Conservation (phyloP, 768 basidiomycete species). For the Tricholomella constricta region DNA sequence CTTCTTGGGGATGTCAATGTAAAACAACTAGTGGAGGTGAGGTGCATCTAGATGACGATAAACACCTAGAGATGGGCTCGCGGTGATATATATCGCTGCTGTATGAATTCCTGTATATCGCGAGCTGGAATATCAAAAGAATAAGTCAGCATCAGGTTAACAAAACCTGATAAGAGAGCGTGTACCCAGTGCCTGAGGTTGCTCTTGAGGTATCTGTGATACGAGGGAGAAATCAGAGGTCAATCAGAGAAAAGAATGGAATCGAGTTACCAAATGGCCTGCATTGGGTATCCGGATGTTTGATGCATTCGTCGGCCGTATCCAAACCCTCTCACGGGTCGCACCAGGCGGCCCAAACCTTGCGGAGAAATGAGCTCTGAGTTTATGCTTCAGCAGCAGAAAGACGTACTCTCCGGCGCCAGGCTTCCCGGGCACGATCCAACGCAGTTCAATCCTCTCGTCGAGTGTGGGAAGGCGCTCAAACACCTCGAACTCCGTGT, state of each 20-base stretch:
- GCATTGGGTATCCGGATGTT: constrained; percentile 40
- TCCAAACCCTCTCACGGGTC: constrained; percentile 43
- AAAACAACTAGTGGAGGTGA: no score
- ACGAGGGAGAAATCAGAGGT: neutral
- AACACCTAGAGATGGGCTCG: constrained; percentile 6
- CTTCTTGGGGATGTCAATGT: no score
- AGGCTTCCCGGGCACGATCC: constrained; percentile 53
- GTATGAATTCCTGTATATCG: constrained; percentile 14
- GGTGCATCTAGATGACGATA: neutral
- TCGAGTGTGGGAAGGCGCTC: constrained; percentile 47
- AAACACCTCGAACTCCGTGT: constrained; percentile 43
- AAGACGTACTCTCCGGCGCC: constrained; percentile 33
- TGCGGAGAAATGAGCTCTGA: neutral
- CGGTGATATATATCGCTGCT: constrained; percentile 6
- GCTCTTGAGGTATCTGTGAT: constrained; percentile 44
- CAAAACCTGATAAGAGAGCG: no score
- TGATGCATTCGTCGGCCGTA: constrained; percentile 41
- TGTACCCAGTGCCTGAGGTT: constrained; percentile 35
- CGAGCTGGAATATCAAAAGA: constrained; percentile 4
- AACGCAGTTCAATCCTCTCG: constrained; percentile 50
- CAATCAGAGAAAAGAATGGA: neutral
- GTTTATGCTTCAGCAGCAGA: neutral
- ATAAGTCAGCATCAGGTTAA: neutral
- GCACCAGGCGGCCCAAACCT: constrained; percentile 37
- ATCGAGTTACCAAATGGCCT: constrained; percentile 45